A percentile compares a stretch with the other conserved stretches of the same genome.
Evolutionary conservation across 805 yeast genomes (phyloP).

Genomic region (Ogataea neopini): DNA sequence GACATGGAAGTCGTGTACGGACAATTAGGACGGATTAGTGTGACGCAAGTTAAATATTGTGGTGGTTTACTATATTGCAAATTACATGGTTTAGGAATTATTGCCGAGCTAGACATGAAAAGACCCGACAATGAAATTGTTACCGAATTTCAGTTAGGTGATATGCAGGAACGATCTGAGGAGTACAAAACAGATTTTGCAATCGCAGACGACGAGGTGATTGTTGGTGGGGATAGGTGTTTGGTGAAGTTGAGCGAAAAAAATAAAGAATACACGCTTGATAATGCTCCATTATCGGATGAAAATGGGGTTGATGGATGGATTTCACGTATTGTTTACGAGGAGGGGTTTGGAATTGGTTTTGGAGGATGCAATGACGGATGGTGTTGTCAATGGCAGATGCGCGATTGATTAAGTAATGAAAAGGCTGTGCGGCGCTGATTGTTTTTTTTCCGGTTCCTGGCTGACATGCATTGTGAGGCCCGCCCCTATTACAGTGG

Average conservation of each 20-base stretch:
- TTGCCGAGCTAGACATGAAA: slow-evolving; percentile 14
- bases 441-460: not conserved
- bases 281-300: not conserved
- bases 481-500: not conserved
- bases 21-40: slow-evolving; percentile 10
- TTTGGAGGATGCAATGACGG: slow-evolving; percentile 6
- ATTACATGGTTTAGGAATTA: slow-evolving; percentile 14
- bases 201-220: slow-evolving; percentile 4
- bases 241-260: not conserved
- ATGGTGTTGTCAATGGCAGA: slow-evolving; percentile 2
- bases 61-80: slow-evolving; percentile 12
- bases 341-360: not conserved
- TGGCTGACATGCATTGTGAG: not conserved
- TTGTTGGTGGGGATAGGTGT: slow-evolving; percentile 10
- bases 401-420: not conserved
- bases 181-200: slow-evolving; percentile 17
- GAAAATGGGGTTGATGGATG: not conserved
- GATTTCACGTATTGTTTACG: not conserved
- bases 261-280: not conserved
- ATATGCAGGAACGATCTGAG: slow-evolving; percentile 8
- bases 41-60: slow-evolving; percentile 15
- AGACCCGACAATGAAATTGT: slow-evolving; percentile 14
- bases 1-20: slow-evolving; percentile 19
- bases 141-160: slow-evolving; percentile 6
- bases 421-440: not conserved